phyloP scores from a whole-genome alignment of 768 basidiomycete species.

The Amanita exitialis region DNA sequence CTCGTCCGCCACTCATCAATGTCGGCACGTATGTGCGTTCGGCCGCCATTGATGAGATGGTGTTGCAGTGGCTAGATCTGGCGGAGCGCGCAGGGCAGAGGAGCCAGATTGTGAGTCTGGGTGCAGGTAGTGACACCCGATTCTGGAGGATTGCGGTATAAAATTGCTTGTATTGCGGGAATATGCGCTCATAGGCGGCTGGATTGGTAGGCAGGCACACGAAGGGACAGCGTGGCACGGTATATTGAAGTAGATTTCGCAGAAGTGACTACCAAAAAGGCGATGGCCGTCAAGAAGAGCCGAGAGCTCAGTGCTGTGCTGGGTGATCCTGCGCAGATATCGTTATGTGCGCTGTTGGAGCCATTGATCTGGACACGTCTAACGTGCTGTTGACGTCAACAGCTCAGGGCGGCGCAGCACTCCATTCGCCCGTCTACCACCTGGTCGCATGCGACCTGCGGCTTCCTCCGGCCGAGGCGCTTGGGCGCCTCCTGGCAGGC shows the following conservation, averaged over 20 bases:
- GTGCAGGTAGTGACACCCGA: slow-evolving; percentile 91
- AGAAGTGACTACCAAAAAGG: slow-evolving; percentile 77
- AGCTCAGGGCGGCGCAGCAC: slow-evolving; percentile 55
- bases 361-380: background rate
- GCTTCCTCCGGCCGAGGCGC: slow-evolving; percentile 33
- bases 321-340: slow-evolving; percentile 33
- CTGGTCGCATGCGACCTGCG: slow-evolving; percentile 77
- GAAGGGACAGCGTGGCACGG: slow-evolving; percentile 34
- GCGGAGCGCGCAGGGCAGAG: slow-evolving; percentile 29
- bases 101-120: slow-evolving; percentile 89
- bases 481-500: slow-evolving; percentile 30
- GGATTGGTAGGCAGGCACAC: slow-evolving; percentile 43
- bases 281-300: slow-evolving; percentile 67
- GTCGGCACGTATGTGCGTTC: slow-evolving; percentile 88
- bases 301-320: slow-evolving; percentile 41
- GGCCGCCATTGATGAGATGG: slow-evolving; percentile 67
- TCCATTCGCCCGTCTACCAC: slow-evolving; percentile 51
- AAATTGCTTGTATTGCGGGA: background rate
- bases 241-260: slow-evolving; percentile 92
- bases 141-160: slow-evolving; percentile 83
- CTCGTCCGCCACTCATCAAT: slow-evolving; percentile 86
- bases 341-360: slow-evolving; percentile 25
- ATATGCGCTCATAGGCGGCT: background rate
- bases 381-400: background rate
- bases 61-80: slow-evolving; percentile 51